These are phyloP conservation scores for Phaeotremella skinneri DNA, from an alignment of 768 basidiomycete species.

Conservation along the genomic window DNA sequence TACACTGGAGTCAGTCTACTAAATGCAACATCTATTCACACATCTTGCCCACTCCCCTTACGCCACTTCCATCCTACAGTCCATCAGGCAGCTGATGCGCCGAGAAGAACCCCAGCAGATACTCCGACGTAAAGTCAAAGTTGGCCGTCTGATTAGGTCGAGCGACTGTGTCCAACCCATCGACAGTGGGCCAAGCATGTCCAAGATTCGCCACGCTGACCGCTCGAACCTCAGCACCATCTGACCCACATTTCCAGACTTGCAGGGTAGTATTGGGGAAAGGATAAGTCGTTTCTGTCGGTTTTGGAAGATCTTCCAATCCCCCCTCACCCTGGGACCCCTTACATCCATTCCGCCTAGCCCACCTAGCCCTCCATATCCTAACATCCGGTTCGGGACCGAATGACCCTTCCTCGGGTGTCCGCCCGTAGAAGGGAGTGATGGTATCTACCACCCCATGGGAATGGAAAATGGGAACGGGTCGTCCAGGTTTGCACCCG, in stretches of 20 bases:
- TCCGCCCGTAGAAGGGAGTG: constrained; percentile 33
- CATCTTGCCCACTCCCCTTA: no score
- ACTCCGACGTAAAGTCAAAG: constrained; percentile 24
- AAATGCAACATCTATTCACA: no score
- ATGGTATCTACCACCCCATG: constrained; percentile 35
- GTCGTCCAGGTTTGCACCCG: constrained; percentile 22
- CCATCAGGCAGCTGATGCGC: constrained; percentile 16
- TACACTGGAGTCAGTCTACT: no score
- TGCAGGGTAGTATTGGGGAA: constrained; percentile 22
- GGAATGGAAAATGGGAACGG: constrained; percentile 30
- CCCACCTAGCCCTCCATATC: constrained; percentile 35
- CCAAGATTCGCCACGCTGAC: constrained; percentile 29
- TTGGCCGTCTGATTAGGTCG: constrained; percentile 25
- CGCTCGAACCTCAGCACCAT: constrained; percentile 24
- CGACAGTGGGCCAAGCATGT: constrained; percentile 40
- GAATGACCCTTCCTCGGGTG: constrained; percentile 12
- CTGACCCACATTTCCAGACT: constrained; percentile 11
- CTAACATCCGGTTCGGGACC: constrained; percentile 24
- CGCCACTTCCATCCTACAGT: constrained; percentile 1
- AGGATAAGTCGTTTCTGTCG: constrained; percentile 13
- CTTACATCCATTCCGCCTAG: constrained; percentile 31
- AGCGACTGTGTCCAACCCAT: constrained; percentile 30
- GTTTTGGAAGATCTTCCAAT: constrained; percentile 3
- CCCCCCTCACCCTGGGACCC: neutral
- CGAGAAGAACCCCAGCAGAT: constrained; percentile 24